phyloP scores from a whole-genome alignment of 1,284 basidiomycete genomes.

The Cerrena zonata region DNA sequence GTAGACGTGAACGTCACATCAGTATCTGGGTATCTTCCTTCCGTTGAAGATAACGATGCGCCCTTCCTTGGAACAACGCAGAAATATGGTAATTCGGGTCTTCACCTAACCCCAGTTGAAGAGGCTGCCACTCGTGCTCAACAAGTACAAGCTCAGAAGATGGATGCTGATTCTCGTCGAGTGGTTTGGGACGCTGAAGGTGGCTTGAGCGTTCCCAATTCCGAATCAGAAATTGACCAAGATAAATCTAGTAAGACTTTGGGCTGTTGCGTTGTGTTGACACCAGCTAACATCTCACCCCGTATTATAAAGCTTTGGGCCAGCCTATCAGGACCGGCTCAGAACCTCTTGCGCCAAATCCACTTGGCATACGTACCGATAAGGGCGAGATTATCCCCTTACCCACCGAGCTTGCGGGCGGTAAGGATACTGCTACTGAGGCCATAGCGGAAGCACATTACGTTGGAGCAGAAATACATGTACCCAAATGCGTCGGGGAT shows the following conservation, averaged over 20 bases:
- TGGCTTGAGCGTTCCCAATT: conserved; percentile 24
- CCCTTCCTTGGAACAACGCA: conserved; percentile 48
- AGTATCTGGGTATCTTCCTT: conserved; percentile 66
- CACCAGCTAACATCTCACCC: no score
- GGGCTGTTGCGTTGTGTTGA: no score
- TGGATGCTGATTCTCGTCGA: conserved; percentile 38
- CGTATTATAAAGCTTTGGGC: no score
- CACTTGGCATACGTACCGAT: conserved; percentile 29
- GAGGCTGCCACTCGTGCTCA: conserved; percentile 46
- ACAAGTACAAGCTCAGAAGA: conserved; percentile 50
- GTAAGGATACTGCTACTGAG: not conserved
- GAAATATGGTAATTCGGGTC: conserved; percentile 25
- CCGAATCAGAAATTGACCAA: conserved; percentile 7
- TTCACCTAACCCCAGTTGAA: conserved; percentile 47
- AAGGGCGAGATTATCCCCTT: conserved; percentile 27
- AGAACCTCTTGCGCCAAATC: no score
- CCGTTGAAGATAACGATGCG: conserved; percentile 53
- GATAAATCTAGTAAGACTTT: not conserved
- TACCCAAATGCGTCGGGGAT: conserved; percentile 52
- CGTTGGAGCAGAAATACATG: conserved; percentile 44
- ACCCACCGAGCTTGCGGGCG: not conserved
- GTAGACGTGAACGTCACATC: conserved; percentile 67
- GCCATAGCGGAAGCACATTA: conserved; percentile 38
- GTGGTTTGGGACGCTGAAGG: conserved; percentile 44
- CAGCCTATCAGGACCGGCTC: no score